Evolutionary conservation across 1,139 yeast genomes (phyloP).

Genomic region (Candida frijolesensis): DNA sequence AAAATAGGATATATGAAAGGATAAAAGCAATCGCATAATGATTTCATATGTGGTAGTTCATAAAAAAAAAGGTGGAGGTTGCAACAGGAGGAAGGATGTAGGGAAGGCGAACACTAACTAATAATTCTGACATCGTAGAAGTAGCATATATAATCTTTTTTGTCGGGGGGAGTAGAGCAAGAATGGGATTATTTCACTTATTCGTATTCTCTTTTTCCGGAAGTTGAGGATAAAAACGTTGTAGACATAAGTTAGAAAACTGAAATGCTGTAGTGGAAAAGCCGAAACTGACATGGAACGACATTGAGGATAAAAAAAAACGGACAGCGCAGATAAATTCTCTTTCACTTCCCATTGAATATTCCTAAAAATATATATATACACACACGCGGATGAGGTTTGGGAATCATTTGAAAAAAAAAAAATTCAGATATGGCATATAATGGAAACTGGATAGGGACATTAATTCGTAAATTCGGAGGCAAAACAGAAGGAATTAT

Average conservation of each 20-base stretch:
- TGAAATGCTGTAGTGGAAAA: constrained; percentile 4
- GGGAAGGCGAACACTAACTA: not conserved
- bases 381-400: not conserved
- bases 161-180: not conserved
- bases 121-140: not conserved
- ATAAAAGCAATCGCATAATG: not conserved
- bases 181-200: not conserved
- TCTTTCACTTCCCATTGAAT: constrained; percentile 2
- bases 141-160: not conserved
- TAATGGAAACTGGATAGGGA: not conserved
- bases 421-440: not conserved
- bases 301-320: not conserved
- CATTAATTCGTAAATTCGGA: not conserved
- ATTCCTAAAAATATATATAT: not conserved
- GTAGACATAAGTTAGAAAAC: not conserved
- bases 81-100: not conserved
- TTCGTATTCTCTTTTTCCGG: constrained; percentile 1
- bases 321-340: not conserved
- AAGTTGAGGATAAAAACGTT: constrained; percentile 1
- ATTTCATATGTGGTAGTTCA: not conserved
- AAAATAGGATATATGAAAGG: not conserved
- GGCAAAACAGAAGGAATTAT: not conserved
- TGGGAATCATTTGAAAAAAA: constrained; percentile 4
- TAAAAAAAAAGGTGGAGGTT: too few species aligned
- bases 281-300: not conserved